phyloP scores from a whole-genome alignment of 192 early-diverging fungal genomes.

The Backusella sp. region DNA sequence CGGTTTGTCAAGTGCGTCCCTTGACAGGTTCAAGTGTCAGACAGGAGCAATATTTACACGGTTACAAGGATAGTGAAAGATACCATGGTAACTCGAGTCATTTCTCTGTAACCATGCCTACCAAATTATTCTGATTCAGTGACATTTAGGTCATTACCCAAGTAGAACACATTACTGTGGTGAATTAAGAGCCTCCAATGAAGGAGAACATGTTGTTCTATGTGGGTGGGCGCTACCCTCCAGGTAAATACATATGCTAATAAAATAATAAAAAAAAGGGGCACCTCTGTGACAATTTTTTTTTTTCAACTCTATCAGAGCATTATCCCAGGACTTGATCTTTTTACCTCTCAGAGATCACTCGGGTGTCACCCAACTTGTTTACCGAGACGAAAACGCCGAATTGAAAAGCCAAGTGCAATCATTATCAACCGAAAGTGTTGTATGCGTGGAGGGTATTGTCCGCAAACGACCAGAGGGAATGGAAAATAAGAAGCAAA shows the following conservation, averaged over 20 bases:
- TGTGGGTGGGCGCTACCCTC: constrained; percentile 75
- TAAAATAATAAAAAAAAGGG: background rate
- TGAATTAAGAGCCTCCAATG: constrained; percentile 54
- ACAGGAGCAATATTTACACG: constrained; percentile 12
- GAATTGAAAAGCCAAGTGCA: constrained; percentile 42
- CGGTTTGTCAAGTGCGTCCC: background rate
- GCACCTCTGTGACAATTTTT: background rate
- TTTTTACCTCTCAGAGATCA: constrained; percentile 82
- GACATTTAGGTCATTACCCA: constrained; percentile 35
- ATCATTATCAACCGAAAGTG: constrained; percentile 65
- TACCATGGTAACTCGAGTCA: constrained; percentile 9
- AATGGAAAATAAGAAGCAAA: constrained; percentile 41
- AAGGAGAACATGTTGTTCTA: constrained; percentile 65
- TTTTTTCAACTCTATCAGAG: constrained; percentile 38
- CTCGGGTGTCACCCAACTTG: constrained; percentile 74
- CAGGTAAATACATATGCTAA: constrained; percentile 35
- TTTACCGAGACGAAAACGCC: constrained; percentile 37
- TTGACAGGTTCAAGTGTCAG: background rate
- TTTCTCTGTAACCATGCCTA: background rate
- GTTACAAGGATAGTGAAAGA: constrained; percentile 21
- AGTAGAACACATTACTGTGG: constrained; percentile 78
- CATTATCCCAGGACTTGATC: constrained; percentile 66
- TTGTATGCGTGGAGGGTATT: constrained; percentile 66
- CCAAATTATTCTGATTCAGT: background rate
- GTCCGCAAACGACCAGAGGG: constrained; percentile 57